Base-by-base conservation (phyloP, 768 basidiomycete species). In the Mycena galericulata region DNA sequence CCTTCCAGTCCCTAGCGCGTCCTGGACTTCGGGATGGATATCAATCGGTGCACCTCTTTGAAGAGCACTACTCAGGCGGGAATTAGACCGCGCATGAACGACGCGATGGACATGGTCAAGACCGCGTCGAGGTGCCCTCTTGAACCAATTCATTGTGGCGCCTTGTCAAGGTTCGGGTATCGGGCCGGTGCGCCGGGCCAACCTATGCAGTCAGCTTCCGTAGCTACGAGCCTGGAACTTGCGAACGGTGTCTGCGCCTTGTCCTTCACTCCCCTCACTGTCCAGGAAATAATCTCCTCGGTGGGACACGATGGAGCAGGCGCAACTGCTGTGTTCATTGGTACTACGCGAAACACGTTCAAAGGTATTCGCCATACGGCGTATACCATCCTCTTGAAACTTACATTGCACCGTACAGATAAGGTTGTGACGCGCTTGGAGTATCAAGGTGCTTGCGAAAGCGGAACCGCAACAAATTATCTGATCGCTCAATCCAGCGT, bases 301-400 rank as follows among this genome's bases (percentile, higher is more conserved):
- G 91, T 94, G 26, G 83, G 84, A 50, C 84, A 90, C 74, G 85
- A 90, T 58, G 77, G 80, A 45, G 91, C 91, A 24, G 95, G 94
- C 8, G 94, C 92, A 36, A 89, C 86, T 14, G 89, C 89, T 12
- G 81, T 90, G 4, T 96, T 97, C 80, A 87, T 95, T 59, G 95
- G 95, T 81, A 94, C 94, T 17, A 97, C 95, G 8, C 88, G 95
- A 63, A 91, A 95, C 77, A 90, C 90, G 0, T 96, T 96, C 81
- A 84, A 91, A 87, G 94, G 94, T 92, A 73, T 53, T 12, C 6
- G 41, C 17, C 8, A 17, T 17, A 43, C 20, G 4, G 17, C 41
- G 41, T 5, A 43, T 18, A 7, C 5, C 4, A 43, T n/a, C 14
- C 41, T n/a, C n/a, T n/a, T n/a, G n/a, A n/a, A 18, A 43, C 6